Percentiles rank a stretch among this genome's conserved stretches.
These are phyloP conservation scores for Solanum chacoense DNA, from an alignment of 305 asterid species.

Conservation along the genomic window DNA sequence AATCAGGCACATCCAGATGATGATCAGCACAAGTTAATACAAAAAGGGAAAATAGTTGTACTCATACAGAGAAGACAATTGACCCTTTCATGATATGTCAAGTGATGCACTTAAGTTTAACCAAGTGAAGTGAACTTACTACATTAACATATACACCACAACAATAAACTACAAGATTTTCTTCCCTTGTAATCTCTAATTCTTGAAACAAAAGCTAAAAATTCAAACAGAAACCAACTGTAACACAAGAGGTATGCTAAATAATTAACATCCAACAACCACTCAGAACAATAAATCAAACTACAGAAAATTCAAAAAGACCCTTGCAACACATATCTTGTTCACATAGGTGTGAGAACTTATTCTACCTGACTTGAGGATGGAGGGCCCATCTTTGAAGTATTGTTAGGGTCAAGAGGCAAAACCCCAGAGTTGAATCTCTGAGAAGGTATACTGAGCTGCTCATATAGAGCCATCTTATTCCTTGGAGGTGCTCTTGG, in stretches of 20 bases:
- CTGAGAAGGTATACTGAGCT: conserved; percentile 85
- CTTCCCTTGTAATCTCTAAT: neutral
- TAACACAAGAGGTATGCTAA: neutral
- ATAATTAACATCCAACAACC: neutral
- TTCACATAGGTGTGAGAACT: neutral
- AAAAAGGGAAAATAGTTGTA: neutral
- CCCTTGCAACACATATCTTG: neutral
- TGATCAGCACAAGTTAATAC: neutral
- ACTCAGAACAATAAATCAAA: neutral
- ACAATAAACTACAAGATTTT: neutral
- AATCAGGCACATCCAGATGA: neutral
- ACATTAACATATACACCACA: neutral
- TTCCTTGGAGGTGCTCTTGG: conserved; percentile 87
- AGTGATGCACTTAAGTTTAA: neutral
- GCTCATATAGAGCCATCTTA: conserved; percentile 96
- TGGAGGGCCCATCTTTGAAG: conserved; percentile 27
- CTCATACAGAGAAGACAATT: neutral
- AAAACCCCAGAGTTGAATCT: conserved; percentile 34
- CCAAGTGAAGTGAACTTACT: neutral
- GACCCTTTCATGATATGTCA: neutral
- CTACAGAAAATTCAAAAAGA: neutral
- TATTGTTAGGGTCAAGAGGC: conserved; percentile 18
- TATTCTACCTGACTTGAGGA: conserved; percentile 42
- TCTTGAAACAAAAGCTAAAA: neutral
- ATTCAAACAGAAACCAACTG: neutral